A percentile compares a stretch with the other conserved stretches of the same genome.
Conservation (phyloP, 129 eudicot genomes). For the Tagetes erecta region DNA sequence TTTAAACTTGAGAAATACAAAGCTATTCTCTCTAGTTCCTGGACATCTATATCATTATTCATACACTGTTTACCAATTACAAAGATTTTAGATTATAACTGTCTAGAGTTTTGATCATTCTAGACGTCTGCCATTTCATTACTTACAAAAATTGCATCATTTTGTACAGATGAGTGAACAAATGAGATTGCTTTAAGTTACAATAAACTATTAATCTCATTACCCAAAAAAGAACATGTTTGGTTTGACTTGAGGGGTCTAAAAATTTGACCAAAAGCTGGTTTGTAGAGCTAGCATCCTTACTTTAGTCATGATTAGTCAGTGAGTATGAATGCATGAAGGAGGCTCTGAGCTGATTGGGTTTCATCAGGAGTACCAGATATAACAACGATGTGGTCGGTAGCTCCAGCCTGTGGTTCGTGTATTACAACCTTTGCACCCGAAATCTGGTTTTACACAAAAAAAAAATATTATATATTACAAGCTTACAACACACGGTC, state of each 20-base stretch:
- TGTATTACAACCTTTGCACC: constrained; percentile 74
- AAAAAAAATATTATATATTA: not conserved
- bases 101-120: no score
- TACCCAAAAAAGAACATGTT: constrained; percentile 1
- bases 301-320: constrained; percentile 50
- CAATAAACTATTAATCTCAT: constrained; percentile 4
- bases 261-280: not conserved
- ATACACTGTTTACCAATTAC: no score
- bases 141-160: not conserved
- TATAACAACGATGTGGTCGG: constrained; percentile 53
- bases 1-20: no score
- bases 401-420: constrained; percentile 61
- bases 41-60: no score
- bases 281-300: not conserved
- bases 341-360: constrained; percentile 86
- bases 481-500: not conserved
- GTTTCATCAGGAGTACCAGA: constrained; percentile 86
- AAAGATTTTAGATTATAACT: no score
- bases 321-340: constrained; percentile 81
- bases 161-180: not conserved
- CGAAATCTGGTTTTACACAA: constrained; percentile 57
- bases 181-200: constrained; percentile 12
- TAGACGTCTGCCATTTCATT: no score
- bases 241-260: not conserved
- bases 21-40: no score